Conservation (phyloP, 805 yeast genomes). For the Kazachstania viticola region DNA sequence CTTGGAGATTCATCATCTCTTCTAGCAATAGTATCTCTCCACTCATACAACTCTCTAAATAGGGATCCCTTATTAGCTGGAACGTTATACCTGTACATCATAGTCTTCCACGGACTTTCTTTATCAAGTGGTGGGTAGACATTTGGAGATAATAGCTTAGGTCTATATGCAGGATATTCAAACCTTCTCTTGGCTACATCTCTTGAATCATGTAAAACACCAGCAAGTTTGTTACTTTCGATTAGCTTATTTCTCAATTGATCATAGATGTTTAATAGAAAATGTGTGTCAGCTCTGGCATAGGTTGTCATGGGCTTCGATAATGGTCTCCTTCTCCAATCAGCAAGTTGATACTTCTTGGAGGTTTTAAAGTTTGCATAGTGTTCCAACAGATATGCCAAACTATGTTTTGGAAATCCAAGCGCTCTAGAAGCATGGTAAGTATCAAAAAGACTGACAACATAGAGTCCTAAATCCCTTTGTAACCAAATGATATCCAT, state of each 20-base stretch:
- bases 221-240: constrained; percentile 38
- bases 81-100: constrained; percentile 57
- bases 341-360: constrained; percentile 90
- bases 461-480: constrained; percentile 82
- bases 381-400: constrained; percentile 72
- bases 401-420: constrained; percentile 71
- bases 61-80: constrained; percentile 41
- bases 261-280: constrained; percentile 69
- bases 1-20: constrained; percentile 73
- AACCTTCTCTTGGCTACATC: constrained; percentile 71
- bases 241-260: constrained; percentile 53
- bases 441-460: constrained; percentile 87
- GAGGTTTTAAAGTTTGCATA: constrained; percentile 80
- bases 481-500: constrained; percentile 98
- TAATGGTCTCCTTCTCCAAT: constrained; percentile 89
- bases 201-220: constrained; percentile 64
- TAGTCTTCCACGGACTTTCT: constrained; percentile 52
- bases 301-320: constrained; percentile 65
- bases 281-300: constrained; percentile 94
- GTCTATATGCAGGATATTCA: constrained; percentile 64
- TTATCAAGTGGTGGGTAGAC: constrained; percentile 43
- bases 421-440: constrained; percentile 75
- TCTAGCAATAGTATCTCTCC: constrained; percentile 79
- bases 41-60: constrained; percentile 51
- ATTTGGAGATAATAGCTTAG: constrained; percentile 18